Conservation (phyloP, 2,329 filamentous ascomycete genomes). For the Hypoxylon sp. region DNA sequence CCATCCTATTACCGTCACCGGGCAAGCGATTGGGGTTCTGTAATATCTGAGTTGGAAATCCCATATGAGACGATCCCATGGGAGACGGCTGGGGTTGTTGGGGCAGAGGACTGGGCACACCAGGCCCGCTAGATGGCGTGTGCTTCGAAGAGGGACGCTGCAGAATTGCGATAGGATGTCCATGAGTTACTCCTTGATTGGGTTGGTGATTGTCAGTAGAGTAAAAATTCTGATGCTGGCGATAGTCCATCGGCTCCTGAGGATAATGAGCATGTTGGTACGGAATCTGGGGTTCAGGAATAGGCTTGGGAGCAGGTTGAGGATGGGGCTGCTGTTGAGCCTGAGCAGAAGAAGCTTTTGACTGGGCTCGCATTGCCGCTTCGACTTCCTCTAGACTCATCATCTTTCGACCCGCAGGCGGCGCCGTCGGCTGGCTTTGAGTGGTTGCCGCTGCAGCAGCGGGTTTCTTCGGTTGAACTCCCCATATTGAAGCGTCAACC, state of each 20-base stretch:
- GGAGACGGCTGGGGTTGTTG: constrained; percentile 58
- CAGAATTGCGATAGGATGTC: constrained; percentile 69
- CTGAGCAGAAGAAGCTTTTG: constrained; percentile 61
- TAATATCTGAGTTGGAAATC: constrained; percentile 78
- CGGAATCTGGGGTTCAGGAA: constrained; percentile 43
- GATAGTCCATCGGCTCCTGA: constrained; percentile 51
- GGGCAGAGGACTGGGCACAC: constrained; percentile 54
- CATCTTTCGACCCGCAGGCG: constrained; percentile 76
- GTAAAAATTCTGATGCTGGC: constrained; percentile 49
- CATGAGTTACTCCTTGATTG: constrained; percentile 57
- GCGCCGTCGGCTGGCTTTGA: constrained; percentile 38
- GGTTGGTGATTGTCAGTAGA: constrained; percentile 49
- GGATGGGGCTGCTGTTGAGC: constrained; percentile 55
- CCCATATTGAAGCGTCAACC: constrained; percentile 95
- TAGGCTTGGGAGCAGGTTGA: constrained; percentile 47
- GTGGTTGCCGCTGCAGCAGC: constrained; percentile 49
- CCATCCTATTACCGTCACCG: constrained; percentile 61
- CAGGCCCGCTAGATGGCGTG: constrained; percentile 55
- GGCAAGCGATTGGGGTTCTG: constrained; percentile 81
- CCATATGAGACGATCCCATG: constrained; percentile 62
- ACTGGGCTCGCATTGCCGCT: constrained; percentile 85
- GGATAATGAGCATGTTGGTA: constrained; percentile 50
- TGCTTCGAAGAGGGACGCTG: constrained; percentile 67
- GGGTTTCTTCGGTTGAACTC: constrained; percentile 75
- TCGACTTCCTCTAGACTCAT: constrained; percentile 98